Percentiles rank a stretch among this genome's conserved stretches.
phyloP scores from a whole-genome alignment of 2,329 filamentous ascomycete species.

The Lachnellula suecica region DNA sequence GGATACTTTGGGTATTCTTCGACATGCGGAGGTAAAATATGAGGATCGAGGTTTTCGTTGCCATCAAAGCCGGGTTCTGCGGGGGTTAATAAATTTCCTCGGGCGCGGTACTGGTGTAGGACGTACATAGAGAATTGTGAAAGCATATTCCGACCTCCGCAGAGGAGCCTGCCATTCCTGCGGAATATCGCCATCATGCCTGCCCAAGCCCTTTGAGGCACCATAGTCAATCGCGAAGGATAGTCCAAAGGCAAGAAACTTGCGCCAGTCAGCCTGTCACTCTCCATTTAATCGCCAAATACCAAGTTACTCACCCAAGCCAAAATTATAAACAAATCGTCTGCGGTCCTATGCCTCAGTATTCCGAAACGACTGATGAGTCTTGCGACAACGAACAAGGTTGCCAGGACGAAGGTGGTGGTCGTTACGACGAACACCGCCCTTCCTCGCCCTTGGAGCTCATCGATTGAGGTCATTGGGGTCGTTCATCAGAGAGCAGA shows the following conservation, averaged over 20 bases:
- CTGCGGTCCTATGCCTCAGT: slow-evolving; percentile 68
- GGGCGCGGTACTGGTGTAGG: neutral
- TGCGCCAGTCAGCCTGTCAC: slow-evolving; percentile 3
- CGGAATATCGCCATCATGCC: slow-evolving; percentile 61
- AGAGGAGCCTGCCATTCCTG: slow-evolving; percentile 48
- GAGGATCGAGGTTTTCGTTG: slow-evolving; percentile 88
- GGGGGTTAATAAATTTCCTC: neutral
- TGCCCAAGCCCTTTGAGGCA: slow-evolving; percentile 64
- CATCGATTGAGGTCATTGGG: neutral
- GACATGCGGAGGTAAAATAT: slow-evolving; percentile 86
- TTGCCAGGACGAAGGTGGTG: slow-evolving; percentile 66
- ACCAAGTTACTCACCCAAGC: slow-evolving; percentile 62
- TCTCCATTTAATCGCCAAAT: neutral
- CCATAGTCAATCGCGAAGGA: slow-evolving; percentile 66
- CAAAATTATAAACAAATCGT: slow-evolving; percentile 78
- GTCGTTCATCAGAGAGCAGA: neutral
- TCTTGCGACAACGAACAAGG: slow-evolving; percentile 72
- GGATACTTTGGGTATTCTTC: slow-evolving; percentile 71
- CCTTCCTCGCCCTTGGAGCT: slow-evolving; percentile 39
- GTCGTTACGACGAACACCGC: slow-evolving; percentile 70
- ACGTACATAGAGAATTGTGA: slow-evolving; percentile 62
- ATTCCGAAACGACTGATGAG: slow-evolving; percentile 72
- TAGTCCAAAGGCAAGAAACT: slow-evolving; percentile 62
- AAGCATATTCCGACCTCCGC: slow-evolving; percentile 61
- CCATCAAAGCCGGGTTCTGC: slow-evolving; percentile 85